phyloP scores from a whole-genome alignment of 345 rosid genomes.

The Arabidopsis suecica region DNA sequence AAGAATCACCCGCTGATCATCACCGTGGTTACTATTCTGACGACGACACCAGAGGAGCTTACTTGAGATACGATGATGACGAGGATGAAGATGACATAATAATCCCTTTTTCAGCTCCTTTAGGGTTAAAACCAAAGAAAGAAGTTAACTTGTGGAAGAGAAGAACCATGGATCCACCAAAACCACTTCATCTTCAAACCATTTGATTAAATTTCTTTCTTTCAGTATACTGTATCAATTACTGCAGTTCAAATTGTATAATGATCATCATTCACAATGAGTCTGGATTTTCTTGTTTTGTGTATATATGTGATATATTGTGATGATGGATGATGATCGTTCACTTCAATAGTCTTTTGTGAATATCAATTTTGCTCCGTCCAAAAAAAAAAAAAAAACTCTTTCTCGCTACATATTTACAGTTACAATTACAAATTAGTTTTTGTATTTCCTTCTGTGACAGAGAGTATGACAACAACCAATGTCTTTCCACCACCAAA shows the following conservation, averaged over 20 bases:
- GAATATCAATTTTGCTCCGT: constrained; percentile 14
- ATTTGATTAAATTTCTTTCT: constrained; percentile 15
- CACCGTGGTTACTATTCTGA: constrained; percentile 57
- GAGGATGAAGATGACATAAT: constrained; percentile 44
- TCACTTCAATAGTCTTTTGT: constrained; percentile 15
- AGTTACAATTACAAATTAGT: background rate
- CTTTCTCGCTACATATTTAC: background rate
- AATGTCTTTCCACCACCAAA: constrained; percentile 35
- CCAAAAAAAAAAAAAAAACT: background rate
- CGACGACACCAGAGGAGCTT: constrained; percentile 51
- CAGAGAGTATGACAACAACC: constrained; percentile 33
- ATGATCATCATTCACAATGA: constrained; percentile 20
- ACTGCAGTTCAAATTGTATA: background rate
- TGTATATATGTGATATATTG: constrained; percentile 17
- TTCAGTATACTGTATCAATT: background rate
- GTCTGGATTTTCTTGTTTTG: constrained; percentile 18
- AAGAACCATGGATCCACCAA: constrained; percentile 81
- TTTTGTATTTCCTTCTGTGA: constrained; percentile 3
- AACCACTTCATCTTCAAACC: constrained; percentile 62
- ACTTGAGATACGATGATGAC: constrained; percentile 35
- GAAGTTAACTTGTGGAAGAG: constrained; percentile 92
- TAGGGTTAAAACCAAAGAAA: constrained; percentile 59
- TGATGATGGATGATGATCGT: constrained; percentile 14
- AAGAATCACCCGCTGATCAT: constrained; percentile 53
- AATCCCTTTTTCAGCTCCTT: constrained; percentile 81